Percentiles rank a stretch among this genome's conserved stretches.
Evolutionary conservation across 495 filamentous ascomycete genomes (phyloP).

Genomic region (Neurospora discreta): DNA sequence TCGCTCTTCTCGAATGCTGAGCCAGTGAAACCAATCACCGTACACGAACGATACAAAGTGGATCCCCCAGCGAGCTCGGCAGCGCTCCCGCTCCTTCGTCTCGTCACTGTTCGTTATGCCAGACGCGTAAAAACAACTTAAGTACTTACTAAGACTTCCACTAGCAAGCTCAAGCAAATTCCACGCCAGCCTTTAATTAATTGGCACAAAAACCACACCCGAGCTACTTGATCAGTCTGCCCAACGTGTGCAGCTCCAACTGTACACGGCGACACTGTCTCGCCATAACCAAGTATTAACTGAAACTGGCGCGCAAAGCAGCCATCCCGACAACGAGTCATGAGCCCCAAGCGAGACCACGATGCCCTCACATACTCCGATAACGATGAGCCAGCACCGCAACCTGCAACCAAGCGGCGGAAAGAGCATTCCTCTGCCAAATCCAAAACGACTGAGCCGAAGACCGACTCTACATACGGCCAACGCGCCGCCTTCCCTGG

Average conservation of each 20-base stretch:
- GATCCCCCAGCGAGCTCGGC: not conserved
- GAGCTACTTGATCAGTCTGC: not conserved
- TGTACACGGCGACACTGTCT: not conserved
- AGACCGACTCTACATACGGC: conserved; percentile 55
- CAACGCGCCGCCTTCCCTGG: conserved; percentile 70
- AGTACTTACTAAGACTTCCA: not conserved
- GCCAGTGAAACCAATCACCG: not conserved
- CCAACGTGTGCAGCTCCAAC: not conserved
- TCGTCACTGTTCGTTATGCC: not conserved
- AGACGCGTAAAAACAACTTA: not conserved
- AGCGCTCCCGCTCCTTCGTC: not conserved
- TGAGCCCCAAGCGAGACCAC: conserved; percentile 21
- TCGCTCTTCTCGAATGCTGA: not conserved
- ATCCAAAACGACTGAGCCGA: conserved; percentile 14
- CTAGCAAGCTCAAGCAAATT: not conserved
- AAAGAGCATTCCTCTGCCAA: conserved; percentile 12
- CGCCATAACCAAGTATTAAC: not conserved
- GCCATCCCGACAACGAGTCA: conserved; percentile 1
- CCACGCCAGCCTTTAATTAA: not conserved
- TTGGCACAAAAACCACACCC: not conserved
- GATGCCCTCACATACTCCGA: conserved; percentile 1
- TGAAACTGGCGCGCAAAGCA: not conserved
- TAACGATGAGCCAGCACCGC: conserved; percentile 1
- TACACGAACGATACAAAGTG: not conserved
- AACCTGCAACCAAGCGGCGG: conserved; percentile 20